phyloP scores from a whole-genome alignment of 2,329 filamentous ascomycete genomes.

The Coniochaeta hoffmannii region DNA sequence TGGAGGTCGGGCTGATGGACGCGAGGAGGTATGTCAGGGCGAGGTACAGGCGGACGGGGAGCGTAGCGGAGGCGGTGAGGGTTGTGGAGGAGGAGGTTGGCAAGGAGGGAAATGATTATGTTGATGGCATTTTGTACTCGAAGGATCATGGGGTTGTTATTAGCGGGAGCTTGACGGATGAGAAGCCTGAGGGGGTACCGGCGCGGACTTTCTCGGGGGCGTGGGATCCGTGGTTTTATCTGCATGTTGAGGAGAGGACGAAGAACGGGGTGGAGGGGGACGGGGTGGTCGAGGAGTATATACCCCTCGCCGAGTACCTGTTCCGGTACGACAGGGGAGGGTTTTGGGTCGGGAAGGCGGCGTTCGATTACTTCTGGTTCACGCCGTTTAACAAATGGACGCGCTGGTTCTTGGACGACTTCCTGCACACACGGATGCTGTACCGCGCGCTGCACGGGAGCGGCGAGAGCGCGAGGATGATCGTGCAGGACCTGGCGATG shows the following conservation, averaged over 20 bases:
- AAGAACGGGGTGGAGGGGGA: not conserved
- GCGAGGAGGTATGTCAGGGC: constrained; percentile 55
- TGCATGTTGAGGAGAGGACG: constrained; percentile 47
- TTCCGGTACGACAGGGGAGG: constrained; percentile 71
- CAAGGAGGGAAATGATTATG: constrained; percentile 51
- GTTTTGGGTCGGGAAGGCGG: constrained; percentile 64
- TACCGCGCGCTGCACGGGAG: constrained; percentile 65
- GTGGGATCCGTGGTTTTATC: constrained; percentile 69
- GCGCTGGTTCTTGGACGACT: constrained; percentile 64
- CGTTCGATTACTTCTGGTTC: constrained; percentile 56
- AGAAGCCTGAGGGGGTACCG: constrained; percentile 20
- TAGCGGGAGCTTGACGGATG: constrained; percentile 43
- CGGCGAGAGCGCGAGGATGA: constrained; percentile 55
- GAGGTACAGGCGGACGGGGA: constrained; percentile 49
- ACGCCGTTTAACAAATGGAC: constrained; percentile 60
- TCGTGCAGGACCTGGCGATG: constrained; percentile 61
- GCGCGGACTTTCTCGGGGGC: constrained; percentile 50
- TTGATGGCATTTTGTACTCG: constrained; percentile 65
- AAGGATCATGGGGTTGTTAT: constrained; percentile 58
- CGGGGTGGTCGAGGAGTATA: constrained; percentile 30
- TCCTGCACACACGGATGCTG: constrained; percentile 66
- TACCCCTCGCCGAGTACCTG: constrained; percentile 65
- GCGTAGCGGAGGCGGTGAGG: constrained; percentile 37
- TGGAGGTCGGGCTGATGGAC: constrained; percentile 56
- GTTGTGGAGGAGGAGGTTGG: constrained; percentile 40